Evolutionary conservation across 768 basidiomycete species (phyloP).

Genomic region (Pleurotus giganteus): DNA sequence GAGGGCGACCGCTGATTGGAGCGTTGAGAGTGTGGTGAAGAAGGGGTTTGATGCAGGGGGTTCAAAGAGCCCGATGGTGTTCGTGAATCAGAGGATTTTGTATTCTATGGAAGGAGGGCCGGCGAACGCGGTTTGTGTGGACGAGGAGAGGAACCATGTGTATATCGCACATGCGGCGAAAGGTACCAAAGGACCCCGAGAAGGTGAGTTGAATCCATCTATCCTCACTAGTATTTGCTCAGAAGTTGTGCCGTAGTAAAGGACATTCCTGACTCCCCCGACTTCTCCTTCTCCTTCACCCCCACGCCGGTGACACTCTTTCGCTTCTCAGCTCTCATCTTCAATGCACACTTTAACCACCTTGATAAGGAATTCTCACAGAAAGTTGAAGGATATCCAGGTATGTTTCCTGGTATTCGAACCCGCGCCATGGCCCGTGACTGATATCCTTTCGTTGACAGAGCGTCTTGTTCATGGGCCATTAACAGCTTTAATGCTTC

Average conservation of each 20-base stretch:
- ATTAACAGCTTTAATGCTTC: conserved; percentile 73
- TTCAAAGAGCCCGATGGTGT: conserved; percentile 66
- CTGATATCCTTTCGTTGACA: conserved; percentile 22
- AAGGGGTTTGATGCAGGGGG: conserved; percentile 62
- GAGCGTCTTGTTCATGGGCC: conserved; percentile 85
- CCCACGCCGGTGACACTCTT: conserved; percentile 77
- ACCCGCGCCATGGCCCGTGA: neutral
- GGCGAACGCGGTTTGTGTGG: conserved; percentile 41
- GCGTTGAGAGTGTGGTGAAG: conserved; percentile 52
- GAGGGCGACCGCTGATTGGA: conserved; percentile 45
- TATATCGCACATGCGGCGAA: conserved; percentile 41
- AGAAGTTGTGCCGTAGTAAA: conserved; percentile 37
- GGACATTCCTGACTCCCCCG: conserved; percentile 43
- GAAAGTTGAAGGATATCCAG: conserved; percentile 70
- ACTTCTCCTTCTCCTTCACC: conserved; percentile 64
- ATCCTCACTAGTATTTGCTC: neutral
- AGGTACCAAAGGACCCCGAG: conserved; percentile 31
- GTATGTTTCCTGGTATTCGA: conserved; percentile 27
- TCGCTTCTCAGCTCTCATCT: conserved; percentile 82
- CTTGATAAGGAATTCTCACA: conserved; percentile 73
- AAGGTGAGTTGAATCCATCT: conserved; percentile 35
- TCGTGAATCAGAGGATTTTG: conserved; percentile 65
- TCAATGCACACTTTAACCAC: conserved; percentile 84
- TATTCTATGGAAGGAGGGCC: conserved; percentile 41
- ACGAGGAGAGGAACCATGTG: conserved; percentile 69